Evolutionary conservation across 495 filamentous ascomycete species (phyloP), one percentile per base, ranked within the genome.

Genomic region (Lasiosphaeria miniovina): DNA sequence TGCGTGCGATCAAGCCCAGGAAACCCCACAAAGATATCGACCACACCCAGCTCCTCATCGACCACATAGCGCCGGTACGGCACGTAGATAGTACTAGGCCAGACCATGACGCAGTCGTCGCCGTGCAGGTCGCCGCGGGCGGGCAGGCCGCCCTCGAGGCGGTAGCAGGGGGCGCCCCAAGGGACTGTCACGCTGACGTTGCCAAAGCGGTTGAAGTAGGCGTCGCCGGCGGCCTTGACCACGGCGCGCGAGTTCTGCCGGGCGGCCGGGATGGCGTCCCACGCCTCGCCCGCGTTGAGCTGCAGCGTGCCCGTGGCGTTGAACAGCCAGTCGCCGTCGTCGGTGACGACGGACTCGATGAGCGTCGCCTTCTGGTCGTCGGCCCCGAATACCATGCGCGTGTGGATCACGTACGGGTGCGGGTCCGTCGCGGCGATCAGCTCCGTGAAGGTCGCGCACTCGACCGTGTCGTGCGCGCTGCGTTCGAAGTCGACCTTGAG

Each of bases 371-470:
- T 68, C 60, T 6, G 67, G 67, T 4, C 67, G 67, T 60, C 17
- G 50, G 31, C 12, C 49, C 14, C 32, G 46, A 69, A 64, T 34
- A 74, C 40, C 33, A 74, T 69, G 14, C 68, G 71, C 52, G 72
- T 71, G 62, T 64, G 68, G 66, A 76, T 76, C 2, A 77, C 67
- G 56, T 77, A 71, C 33, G 74, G 63, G 54, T 65, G 58, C 43
- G 64, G 15, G 58, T 65, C 31, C 40, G 72, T 66, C n/a, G 77
- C 74, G 31, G 76, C 67, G 49, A 80, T 73, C 62, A 82, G 59
- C 64, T 83, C 79, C 48, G 71, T 77, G 68, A 75, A 80, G 41
- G 77, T 71, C 4, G 77, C 75, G 72, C 78, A 83, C 40, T 67
- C 58, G 6, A 62, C 64, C 12, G 72, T 74, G 67, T 81, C 52